Conservation (phyloP, 306 rosid genomes). For the Quercus parvula region DNA sequence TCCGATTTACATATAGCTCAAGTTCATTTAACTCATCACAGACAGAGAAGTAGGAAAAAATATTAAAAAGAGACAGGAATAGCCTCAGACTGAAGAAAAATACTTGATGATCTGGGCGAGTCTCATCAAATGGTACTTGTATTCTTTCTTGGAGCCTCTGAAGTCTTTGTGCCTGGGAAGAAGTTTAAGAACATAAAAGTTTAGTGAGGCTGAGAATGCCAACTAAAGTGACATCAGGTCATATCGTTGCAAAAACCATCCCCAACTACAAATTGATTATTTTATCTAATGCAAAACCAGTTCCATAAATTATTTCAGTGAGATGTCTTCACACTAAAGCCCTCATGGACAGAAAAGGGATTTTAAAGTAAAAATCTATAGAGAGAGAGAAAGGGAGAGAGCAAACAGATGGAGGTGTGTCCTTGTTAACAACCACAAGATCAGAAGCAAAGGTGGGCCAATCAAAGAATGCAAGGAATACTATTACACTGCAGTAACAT, state of each 20-base stretch:
- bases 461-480: neutral
- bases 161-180: conserved; percentile 70
- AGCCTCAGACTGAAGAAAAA: conserved; percentile 15
- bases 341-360: neutral
- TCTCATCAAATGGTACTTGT: conserved; percentile 74
- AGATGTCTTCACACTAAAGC: neutral
- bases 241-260: neutral
- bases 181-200: conserved; percentile 8
- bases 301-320: neutral
- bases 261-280: neutral
- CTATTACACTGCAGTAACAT: neutral
- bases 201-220: neutral
- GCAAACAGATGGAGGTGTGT: neutral
- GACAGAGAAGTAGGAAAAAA: neutral
- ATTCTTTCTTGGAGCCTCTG: conserved; percentile 78
- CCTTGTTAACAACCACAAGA: neutral
- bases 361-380: neutral
- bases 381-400: neutral
- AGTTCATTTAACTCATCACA: neutral
- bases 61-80: neutral
- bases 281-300: neutral
- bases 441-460: conserved; percentile 11
- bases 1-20: neutral
- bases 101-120: conserved; percentile 79
- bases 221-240: neutral